Conservation (phyloP, 2,329 filamentous ascomycete species). For the Aschersonia sp. region DNA sequence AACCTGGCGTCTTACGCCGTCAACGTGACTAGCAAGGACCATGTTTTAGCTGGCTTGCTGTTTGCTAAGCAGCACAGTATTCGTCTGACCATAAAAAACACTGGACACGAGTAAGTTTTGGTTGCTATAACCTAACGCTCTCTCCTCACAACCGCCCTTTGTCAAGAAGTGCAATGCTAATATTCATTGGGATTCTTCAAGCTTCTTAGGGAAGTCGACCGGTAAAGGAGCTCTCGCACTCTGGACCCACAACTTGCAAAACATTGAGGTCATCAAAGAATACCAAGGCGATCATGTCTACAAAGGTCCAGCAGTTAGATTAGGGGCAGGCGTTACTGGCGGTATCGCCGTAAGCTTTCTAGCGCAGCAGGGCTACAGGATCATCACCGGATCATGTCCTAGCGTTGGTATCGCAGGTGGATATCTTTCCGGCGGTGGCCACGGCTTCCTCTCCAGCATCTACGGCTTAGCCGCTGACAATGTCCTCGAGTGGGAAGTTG, state of each 20-base stretch:
- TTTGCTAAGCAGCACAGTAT: constrained; percentile 20
- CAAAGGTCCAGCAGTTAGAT: constrained; percentile 32
- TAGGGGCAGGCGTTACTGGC: constrained; percentile 36
- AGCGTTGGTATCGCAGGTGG: constrained; percentile 29
- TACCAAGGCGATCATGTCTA: constrained; percentile 10
- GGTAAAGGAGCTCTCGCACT: constrained; percentile 21
- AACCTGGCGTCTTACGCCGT: constrained; percentile 21
- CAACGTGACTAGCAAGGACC: constrained; percentile 12
- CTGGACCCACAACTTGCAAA: constrained; percentile 26
- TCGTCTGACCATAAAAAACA: constrained; percentile 15
- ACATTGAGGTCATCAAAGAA: constrained; percentile 5
- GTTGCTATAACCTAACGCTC: neutral
- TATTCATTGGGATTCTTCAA: constrained; percentile 1
- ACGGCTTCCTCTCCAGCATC: constrained; percentile 23
- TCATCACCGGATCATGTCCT: constrained; percentile 33
- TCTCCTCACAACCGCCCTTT: neutral
- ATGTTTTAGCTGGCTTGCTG: constrained; percentile 14
- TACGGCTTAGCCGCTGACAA: constrained; percentile 35
- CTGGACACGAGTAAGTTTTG: constrained; percentile 15
- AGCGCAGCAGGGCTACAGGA: constrained; percentile 24
- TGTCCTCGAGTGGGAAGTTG: constrained; percentile 27
- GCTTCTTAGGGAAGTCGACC: constrained; percentile 19
- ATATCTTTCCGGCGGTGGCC: constrained; percentile 32
- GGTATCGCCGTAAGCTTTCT: constrained; percentile 34
- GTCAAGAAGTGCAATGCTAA: neutral